phyloP scores from a whole-genome alignment of 2,329 filamentous ascomycete genomes.

The Colletotrichum echinochloae region DNA sequence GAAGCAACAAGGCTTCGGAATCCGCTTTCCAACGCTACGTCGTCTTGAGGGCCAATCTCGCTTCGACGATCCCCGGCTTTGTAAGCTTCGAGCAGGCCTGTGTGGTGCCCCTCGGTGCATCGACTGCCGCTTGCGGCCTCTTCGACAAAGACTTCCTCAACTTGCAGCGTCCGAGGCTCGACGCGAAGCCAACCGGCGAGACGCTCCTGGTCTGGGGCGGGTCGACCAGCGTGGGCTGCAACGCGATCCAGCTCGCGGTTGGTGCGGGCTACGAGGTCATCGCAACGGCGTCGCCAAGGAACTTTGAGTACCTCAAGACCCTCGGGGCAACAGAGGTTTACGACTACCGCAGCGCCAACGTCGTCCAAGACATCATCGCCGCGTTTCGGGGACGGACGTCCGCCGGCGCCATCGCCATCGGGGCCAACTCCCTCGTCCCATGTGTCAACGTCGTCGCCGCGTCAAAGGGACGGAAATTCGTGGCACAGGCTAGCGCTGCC shows the following conservation, averaged over 20 bases:
- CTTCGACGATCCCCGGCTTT: slow-evolving; percentile 43
- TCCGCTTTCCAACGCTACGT: slow-evolving; percentile 46
- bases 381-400: slow-evolving; percentile 44
- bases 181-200: slow-evolving; percentile 40
- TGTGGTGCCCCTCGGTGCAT: slow-evolving; percentile 46
- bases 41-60: slow-evolving; percentile 31
- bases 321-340: slow-evolving; percentile 59
- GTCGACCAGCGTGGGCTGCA: slow-evolving; percentile 58
- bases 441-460: slow-evolving; percentile 15
- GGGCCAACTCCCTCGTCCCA: slow-evolving; percentile 6
- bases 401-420: slow-evolving; percentile 40
- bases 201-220: slow-evolving; percentile 60
- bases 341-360: slow-evolving; percentile 54
- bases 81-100: slow-evolving; percentile 44
- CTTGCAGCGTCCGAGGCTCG: slow-evolving; percentile 42
- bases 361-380: slow-evolving; percentile 50
- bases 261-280: slow-evolving; percentile 60
- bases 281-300: slow-evolving; percentile 55
- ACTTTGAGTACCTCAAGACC: slow-evolving; percentile 56
- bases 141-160: slow-evolving; percentile 44
- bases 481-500: slow-evolving; percentile 24
- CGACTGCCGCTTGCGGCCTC: slow-evolving; percentile 46
- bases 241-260: slow-evolving; percentile 58
- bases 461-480: slow-evolving; percentile 25
- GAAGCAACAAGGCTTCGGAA: slow-evolving; percentile 47